Base-by-base conservation (phyloP, 1,284 basidiomycete genomes). In the Gomphus bonarii region DNA sequence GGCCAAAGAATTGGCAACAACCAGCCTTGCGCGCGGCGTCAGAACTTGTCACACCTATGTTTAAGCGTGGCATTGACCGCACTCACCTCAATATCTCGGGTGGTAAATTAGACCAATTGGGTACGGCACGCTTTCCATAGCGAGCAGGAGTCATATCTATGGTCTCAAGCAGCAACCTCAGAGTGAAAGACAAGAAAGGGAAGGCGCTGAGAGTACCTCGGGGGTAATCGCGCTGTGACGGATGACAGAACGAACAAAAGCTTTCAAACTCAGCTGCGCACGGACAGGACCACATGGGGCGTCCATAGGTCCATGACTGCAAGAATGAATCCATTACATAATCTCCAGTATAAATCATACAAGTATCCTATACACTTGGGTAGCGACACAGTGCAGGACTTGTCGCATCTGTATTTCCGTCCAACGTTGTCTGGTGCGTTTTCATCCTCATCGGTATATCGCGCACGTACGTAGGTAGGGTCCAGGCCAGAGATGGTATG, bases 41-140 rank as follows among this genome's bases (percentile, higher is more conserved):
- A 53, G 50, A 58, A 52, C 50, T 40, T 52, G 57, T 58, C 50
- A 58, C 50, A 53, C 31, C 43, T 10, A 38, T 44, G 25, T 18
- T 20, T 36, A 42, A 58, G 48, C 48, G 43, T 40, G 40, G 57
- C 40, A n/a, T 38, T 28, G 59, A 47, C 52, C 61, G 55, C 48
- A 72, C 78, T 67, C 66, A 82, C 84, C 81, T 78, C 67, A 88
- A 72, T 64, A 88, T 75, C 67, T 88, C 85, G 50, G 77, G 74
- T 3, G 85, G 85, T 12, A 88, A 70, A 63, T 86, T 77, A 18
- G 77, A 75, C 85, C 85, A 88, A 40, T 58, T 53, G n/a, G 40
- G 49, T 20, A 58, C 57, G 16, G 57, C 57, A 47, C 57, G 57
- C 44, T 58, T 58, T 16, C 57, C 50, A 36, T 47, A 18, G 30